Evolutionary conservation across 129 eudicot species (phyloP).

Genomic region (Pseudognaphalium luteoalbum): DNA sequence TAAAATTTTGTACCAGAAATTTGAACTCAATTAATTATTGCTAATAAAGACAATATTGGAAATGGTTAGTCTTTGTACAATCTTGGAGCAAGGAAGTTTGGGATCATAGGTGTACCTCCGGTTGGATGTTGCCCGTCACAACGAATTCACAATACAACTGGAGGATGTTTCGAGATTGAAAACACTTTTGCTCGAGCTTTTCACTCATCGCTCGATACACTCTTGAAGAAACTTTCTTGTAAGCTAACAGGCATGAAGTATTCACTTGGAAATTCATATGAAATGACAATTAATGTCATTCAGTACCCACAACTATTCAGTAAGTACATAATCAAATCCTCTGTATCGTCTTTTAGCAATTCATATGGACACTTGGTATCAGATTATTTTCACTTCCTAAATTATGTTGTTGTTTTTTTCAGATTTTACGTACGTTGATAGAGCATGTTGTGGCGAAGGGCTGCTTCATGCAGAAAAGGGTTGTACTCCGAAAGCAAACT

Average conservation of each 20-base stretch:
- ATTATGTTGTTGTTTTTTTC: background rate
- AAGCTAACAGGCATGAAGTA: slow-evolving; percentile 55
- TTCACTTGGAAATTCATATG: slow-evolving; percentile 62
- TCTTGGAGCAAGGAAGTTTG: slow-evolving; percentile 75
- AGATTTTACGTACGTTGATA: slow-evolving; percentile 50
- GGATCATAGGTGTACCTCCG: slow-evolving; percentile 60
- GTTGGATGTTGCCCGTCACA: slow-evolving; percentile 72
- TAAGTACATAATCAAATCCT: slow-evolving; percentile 26
- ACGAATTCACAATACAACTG: slow-evolving; percentile 39
- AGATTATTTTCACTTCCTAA: background rate
- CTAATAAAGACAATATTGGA: background rate
- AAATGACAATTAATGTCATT: slow-evolving; percentile 57
- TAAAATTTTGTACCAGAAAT: no score
- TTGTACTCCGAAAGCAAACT: slow-evolving; percentile 47
- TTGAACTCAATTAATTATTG: background rate
- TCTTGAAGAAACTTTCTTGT: slow-evolving; percentile 38
- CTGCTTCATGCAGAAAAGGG: slow-evolving; percentile 43
- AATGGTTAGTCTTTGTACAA: slow-evolving; percentile 45
- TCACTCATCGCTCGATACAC: slow-evolving; percentile 40
- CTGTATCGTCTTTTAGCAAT: background rate
- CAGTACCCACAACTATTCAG: slow-evolving; percentile 44
- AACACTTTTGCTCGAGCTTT: slow-evolving; percentile 52
- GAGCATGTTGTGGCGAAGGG: slow-evolving; percentile 76
- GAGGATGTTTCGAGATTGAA: slow-evolving; percentile 51
- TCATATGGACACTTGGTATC: background rate